Base-by-base conservation (phyloP, 2,329 filamentous ascomycete species). In the Cryphonectria carpinicola region DNA sequence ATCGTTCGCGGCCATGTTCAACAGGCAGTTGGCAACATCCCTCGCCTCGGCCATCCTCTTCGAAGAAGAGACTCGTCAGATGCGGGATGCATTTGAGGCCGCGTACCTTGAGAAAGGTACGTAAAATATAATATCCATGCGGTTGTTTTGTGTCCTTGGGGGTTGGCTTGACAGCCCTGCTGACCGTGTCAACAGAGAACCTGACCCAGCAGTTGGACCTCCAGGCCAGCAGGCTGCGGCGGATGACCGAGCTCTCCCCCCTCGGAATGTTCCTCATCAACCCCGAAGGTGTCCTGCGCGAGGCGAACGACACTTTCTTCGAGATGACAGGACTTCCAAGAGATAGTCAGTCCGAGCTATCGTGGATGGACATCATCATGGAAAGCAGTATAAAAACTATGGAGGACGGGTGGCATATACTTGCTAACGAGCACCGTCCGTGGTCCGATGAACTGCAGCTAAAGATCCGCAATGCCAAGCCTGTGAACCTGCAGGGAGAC, bases 11-110 rank as follows among this genome's bases (percentile, higher is more conserved):
- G 84, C 75, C 32, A 75, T 81, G 66, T 73, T 83, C 0, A 81
- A 80, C 63, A 76, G 80, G 17, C 90, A 81, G 76, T 79, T 91
- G 2, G 88, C 86, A 0, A 90, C 88, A 0, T 90, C 88, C 0
- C 78, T 91, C 32, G 89, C 89, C 2, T 90, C 89, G 0, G 87
- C 90, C 0, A 88, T 91, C 0, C 80, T 92, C 0, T 90, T 90
- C 66, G 88, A 90, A 76, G 88, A 90, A 71, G 89, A 91, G 73
- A 89, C 90, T 8, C 82, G 85, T 25, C 82, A 87, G 66, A 86
- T 76, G 7, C 71, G 78, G 3, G 78, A 81, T 37, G 79, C 78
- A 0, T 80, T 77, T 2, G 80, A 81, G 64, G 76, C 78, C 0
- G 80, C 79, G 0, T 79, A 79, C 1, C 54, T 81, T 2, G 78